Base-by-base conservation (phyloP, 345 rosid genomes). In the Laguncularia racemosa region DNA sequence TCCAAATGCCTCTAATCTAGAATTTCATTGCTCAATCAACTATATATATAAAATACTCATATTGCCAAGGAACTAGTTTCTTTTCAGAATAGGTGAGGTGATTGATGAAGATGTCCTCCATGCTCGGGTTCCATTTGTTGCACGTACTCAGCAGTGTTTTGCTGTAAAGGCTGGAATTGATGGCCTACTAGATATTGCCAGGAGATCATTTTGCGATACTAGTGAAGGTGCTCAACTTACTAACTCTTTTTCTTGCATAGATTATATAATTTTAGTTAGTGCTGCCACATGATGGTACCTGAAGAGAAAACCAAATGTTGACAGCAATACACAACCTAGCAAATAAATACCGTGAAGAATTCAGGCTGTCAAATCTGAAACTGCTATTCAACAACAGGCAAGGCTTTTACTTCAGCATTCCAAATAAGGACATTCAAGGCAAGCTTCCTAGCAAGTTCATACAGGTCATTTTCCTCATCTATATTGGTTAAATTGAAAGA, bases 91-190 rank as follows among this genome's bases (percentile, higher is more conserved):
- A 20, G 88, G 95, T 33, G 97, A 84, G 70, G 96, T 83, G 48
- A 84, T 92, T 23, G 95, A 89, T 66, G 98, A 89, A 74, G 96
- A 89, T 70, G 91, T 92, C 65, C 97, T 92, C 67, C 98, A 92
- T 70, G 88, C 98, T 63, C 84, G 97, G 55, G 89, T 76, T 68
- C 91, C 98, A 56, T 92, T 89, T 73, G 79, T 89, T 75, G 97
- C 98, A 60, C 96, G 95, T 59, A 86, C 98, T 61, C 97, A 92
- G 70, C 98, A 92, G 75, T 92, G 97, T 76, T 92, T 92, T 77
- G 98, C 97, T 76, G 84, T 92, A 66, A 89, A 86, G 76, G 84
- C 95, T 40, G 96, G 98, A 51, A 86, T 86, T 59, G 98, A 92
- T 76, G 98, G 97, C 18, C 88, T 89, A 62, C 50, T 92, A 67